Base-by-base conservation (phyloP, 1,284 basidiomycete genomes). In the Microbotryum silenes-acaulis region DNA sequence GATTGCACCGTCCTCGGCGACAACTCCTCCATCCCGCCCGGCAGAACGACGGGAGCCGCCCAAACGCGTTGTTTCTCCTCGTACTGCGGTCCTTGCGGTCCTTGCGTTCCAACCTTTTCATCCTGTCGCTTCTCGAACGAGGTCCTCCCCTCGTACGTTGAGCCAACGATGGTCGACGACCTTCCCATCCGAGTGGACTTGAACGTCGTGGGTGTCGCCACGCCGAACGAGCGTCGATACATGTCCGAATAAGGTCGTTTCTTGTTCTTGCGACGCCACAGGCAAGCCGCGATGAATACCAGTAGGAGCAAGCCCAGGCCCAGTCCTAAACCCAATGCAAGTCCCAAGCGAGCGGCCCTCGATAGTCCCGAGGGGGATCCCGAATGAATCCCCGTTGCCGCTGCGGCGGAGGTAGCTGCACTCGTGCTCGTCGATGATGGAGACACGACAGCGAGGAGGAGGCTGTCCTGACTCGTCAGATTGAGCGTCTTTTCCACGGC, bases 291-390 rank as follows among this genome's bases (percentile, higher is more conserved):
- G 29, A 71, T 51, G 5, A 70, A 42, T 1, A 51, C 60, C 23
- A 72, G 59, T 5, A 72, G 62, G 31, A 68, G 23, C 3, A 69
- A 57, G 2, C 58, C 61, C 6, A 60, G 57, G 25, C 67, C 56
- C 4, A 70, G 42, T 6, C 71, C 71, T n/a, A 72, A 59, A 6
- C 66, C 62, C 6, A 70, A 62, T 1, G 67, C 71, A 7, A 72
- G 46, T 0, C 66, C 70, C 25, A 72, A 67, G 50, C 65, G 63
- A 2, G 62, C 63, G 18, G 60, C 53, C n/a, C 61, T 60, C 6
- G 64, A 66, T 16, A 67, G 67, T 7, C 64, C 63, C 20, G 58
- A 57, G 29, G 25, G 49, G 48, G 46, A 49, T 25, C 21, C 58
- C 56, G 60, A 61, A n/a, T 53, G 46, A 9, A 61, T 57, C 23